Percentiles rank a stretch among this genome's conserved stretches.
These are phyloP conservation scores for Solanum sparsipilum DNA, from an alignment of 257 asterid genomes.

Conservation along the genomic window DNA sequence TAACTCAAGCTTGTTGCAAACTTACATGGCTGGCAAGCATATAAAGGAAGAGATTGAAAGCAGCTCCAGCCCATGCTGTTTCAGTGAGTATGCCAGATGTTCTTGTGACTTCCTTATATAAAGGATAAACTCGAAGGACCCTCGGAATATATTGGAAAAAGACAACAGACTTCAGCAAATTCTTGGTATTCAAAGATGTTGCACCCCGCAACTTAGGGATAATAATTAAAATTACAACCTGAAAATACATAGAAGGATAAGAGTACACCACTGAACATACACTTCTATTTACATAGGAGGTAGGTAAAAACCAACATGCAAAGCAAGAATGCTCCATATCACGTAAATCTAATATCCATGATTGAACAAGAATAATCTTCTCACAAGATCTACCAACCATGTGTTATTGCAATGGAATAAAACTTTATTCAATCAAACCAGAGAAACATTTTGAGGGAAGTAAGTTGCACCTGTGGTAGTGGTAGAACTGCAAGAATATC, in stretches of 20 bases:
- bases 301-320: neutral
- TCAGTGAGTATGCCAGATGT: conserved; percentile 97
- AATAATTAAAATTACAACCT: conserved; percentile 63
- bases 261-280: neutral
- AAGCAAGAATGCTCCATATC: neutral
- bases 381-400: neutral
- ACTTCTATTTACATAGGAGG: neutral
- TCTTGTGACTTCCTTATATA: conserved; percentile 91
- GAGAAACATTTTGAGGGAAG: neutral
- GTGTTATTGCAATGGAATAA: neutral
- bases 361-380: neutral
- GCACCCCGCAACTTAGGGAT: conserved; percentile 69
- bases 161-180: conserved; percentile 70
- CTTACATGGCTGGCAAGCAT: conserved; percentile 99
- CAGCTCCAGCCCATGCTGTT: conserved; percentile 99
- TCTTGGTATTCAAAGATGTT: conserved; percentile 74
- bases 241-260: conserved; percentile 3
- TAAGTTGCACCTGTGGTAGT: conserved; percentile 69
- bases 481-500: conserved; percentile 97
- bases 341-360: neutral
- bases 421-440: neutral
- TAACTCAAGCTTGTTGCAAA: conserved; percentile 1
- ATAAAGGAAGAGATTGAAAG: conserved; percentile 87
- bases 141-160: conserved; percentile 85
- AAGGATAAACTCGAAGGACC: conserved; percentile 76